A percentile compares a stretch with the other conserved stretches of the same genome.
Evolutionary conservation across 345 rosid species (phyloP).

Genomic region (Combretum micranthum): DNA sequence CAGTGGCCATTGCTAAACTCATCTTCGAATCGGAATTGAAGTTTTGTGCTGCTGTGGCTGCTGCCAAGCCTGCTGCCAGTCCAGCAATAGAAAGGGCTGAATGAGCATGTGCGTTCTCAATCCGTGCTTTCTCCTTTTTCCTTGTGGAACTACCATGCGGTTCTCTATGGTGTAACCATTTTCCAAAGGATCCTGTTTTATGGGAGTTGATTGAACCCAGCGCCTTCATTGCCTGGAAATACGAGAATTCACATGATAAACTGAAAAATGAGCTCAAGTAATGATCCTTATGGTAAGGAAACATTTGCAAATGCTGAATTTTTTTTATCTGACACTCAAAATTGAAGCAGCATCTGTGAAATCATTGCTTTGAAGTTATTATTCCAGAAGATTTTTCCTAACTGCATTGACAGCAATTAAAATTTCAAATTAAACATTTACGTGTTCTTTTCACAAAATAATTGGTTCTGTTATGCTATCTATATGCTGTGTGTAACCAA

Average conservation of each 20-base stretch:
- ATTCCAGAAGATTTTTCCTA: too few relatives aligned
- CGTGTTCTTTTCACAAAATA: too few relatives aligned
- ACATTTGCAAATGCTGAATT: too few relatives aligned
- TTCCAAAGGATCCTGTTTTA: conserved; percentile 59
- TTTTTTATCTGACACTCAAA: too few relatives aligned
- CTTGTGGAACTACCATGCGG: conserved; percentile 28
- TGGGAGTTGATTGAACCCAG: conserved; percentile 37
- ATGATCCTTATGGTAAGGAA: too few relatives aligned
- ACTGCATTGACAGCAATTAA: too few relatives aligned
- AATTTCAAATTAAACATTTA: too few relatives aligned
- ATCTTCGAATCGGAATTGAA: conserved; percentile 49
- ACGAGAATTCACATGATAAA: not conserved
- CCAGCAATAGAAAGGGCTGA: conserved; percentile 81
- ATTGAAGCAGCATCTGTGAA: too few relatives aligned
- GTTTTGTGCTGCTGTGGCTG: conserved; percentile 57
- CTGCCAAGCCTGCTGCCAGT: conserved; percentile 89
- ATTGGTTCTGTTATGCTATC: too few relatives aligned
- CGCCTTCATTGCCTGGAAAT: conserved; percentile 44
- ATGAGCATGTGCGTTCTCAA: conserved; percentile 70
- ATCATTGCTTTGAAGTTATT: too few relatives aligned
- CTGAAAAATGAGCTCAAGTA: too few relatives aligned
- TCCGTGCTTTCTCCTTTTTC: conserved; percentile 74
- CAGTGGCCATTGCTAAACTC: conserved; percentile 73
- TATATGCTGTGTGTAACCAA: too few relatives aligned
- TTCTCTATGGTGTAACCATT: conserved; percentile 83